Evolutionary conservation across 2,329 filamentous ascomycete genomes (phyloP).

Genomic region (Lachnellula arida): DNA sequence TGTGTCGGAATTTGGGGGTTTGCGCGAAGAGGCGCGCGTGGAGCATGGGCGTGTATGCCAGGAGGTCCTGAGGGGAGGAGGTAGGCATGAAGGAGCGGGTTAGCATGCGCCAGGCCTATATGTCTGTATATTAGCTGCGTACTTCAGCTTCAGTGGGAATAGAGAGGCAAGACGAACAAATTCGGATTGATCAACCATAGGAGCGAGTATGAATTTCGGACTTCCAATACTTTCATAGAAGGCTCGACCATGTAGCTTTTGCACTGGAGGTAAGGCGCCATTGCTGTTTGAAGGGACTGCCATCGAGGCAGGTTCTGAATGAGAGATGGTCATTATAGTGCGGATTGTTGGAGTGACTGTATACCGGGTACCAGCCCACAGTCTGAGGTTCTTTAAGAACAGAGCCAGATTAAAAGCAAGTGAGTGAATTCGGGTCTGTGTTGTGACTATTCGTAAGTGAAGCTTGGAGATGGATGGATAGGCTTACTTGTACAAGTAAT

Average conservation of each 20-base stretch:
- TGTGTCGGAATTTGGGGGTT: constrained; percentile 67
- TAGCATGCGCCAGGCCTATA: constrained; percentile 90
- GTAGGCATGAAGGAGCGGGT: constrained; percentile 84
- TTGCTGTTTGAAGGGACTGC: constrained; percentile 5
- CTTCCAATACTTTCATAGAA: constrained; percentile 96
- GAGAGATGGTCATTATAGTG: constrained; percentile 17
- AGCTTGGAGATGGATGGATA: background rate
- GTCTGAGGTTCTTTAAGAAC: constrained; percentile 10
- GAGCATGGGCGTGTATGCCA: constrained; percentile 94
- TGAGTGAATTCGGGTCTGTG: background rate
- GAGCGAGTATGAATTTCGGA: constrained; percentile 84
- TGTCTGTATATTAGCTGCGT: constrained; percentile 15
- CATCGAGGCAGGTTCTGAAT: constrained; percentile 8
- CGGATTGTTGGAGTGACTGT: constrained; percentile 6
- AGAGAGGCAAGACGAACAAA: constrained; percentile 59
- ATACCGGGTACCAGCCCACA: constrained; percentile 31
- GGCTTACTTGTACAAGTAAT: no score
- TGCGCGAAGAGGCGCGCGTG: constrained; percentile 87
- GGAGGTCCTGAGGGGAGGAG: constrained; percentile 57
- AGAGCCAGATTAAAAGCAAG: constrained; percentile 21
- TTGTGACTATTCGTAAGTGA: background rate
- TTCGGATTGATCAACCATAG: constrained; percentile 98
- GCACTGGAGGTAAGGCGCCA: background rate
- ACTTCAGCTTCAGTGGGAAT: background rate
- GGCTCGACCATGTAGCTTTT: constrained; percentile 74